A percentile compares a stretch with the other conserved stretches of the same genome.
These are phyloP conservation scores for Saccharomycopsis guyanensis DNA, from an alignment of 805 yeast species.

Conservation along the genomic window DNA sequence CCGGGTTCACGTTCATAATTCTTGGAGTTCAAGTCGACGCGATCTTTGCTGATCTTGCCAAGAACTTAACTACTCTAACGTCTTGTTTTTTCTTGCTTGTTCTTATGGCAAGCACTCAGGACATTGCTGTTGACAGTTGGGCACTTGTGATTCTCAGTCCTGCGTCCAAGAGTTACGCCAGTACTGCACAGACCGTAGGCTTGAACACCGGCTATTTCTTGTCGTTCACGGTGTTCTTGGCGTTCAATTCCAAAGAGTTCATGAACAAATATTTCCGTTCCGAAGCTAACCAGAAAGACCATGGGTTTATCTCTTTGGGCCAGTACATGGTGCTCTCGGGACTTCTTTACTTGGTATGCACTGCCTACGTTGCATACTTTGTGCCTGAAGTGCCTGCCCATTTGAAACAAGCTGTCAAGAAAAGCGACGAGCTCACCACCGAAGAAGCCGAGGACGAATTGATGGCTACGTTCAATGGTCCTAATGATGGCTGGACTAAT, in stretches of 20 bases:
- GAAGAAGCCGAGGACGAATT: slow-evolving; percentile 10
- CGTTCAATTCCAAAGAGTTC: slow-evolving; percentile 86
- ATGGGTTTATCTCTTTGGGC: slow-evolving; percentile 65
- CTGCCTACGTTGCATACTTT: slow-evolving; percentile 47
- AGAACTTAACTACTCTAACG: slow-evolving; percentile 52
- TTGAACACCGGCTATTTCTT: slow-evolving; percentile 87
- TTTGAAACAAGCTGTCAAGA: slow-evolving; percentile 25
- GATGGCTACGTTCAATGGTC: slow-evolving; percentile 1
- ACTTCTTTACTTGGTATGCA: slow-evolving; percentile 55
- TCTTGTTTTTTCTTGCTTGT: slow-evolving; percentile 68
- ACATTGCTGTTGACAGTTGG: slow-evolving; percentile 99
- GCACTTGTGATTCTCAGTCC: slow-evolving; percentile 81
- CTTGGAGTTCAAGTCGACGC: slow-evolving; percentile 55
- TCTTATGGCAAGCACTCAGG: slow-evolving; percentile 92
- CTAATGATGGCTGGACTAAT: slow-evolving; percentile 15
- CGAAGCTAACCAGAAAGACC: slow-evolving; percentile 39
- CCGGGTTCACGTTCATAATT: slow-evolving; percentile 56
- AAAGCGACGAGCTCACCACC: slow-evolving; percentile 21
- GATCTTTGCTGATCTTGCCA: slow-evolving; percentile 35
- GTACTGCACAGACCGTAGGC: slow-evolving; percentile 96
- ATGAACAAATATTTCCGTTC: slow-evolving; percentile 76
- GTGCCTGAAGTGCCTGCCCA: slow-evolving; percentile 69
- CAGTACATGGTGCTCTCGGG: slow-evolving; percentile 79
- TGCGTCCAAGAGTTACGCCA: slow-evolving; percentile 78
- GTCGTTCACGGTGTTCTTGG: slow-evolving; percentile 85